A percentile compares a stretch with the other conserved stretches of the same genome.
phyloP scores from a whole-genome alignment of 73 alveolate genomes.

The Strombidium stylifer region DNA sequence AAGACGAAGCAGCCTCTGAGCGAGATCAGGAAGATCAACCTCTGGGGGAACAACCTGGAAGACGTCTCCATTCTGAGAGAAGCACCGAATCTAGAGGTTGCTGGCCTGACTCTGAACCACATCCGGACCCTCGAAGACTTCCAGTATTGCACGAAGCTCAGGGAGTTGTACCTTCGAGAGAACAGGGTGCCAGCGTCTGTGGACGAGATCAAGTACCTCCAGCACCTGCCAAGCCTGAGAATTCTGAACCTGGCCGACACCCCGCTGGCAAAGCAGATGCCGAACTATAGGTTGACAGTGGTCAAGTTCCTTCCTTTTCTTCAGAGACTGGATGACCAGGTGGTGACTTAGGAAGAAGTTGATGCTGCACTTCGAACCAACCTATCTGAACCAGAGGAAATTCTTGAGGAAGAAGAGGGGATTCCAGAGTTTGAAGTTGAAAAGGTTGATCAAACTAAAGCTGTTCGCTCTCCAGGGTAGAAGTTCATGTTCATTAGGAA shows the following conservation, averaged over 20 bases:
- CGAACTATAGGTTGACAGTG: conserved; percentile 38
- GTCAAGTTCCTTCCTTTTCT: conserved; percentile 66
- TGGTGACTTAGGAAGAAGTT: no score
- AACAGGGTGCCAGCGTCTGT: conserved; percentile 66
- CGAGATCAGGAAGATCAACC: conserved; percentile 71
- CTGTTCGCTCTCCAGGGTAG: no score
- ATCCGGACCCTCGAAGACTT: conserved; percentile 64
- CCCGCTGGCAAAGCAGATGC: conserved; percentile 62
- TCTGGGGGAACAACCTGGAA: conserved; percentile 83
- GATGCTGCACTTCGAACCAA: no score
- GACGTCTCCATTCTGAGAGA: conserved; percentile 72
- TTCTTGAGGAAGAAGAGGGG: no score
- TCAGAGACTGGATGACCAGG: conserved; percentile 65
- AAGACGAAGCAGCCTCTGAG: conserved; percentile 62
- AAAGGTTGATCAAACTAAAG: no score
- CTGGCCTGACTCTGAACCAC: conserved; percentile 70
- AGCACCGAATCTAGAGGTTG: conserved; percentile 72
- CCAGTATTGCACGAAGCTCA: conserved; percentile 51
- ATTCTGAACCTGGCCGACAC: conserved; percentile 73
- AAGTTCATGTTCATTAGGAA: no score
- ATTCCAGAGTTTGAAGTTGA: no score
- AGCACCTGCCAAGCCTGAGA: conserved; percentile 63
- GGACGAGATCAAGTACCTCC: conserved; percentile 59
- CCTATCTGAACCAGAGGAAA: no score
- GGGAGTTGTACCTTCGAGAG: conserved; percentile 77